phyloP scores from a whole-genome alignment of 169 alveolate genomes.

The Plasmodium cynomolgi region DNA sequence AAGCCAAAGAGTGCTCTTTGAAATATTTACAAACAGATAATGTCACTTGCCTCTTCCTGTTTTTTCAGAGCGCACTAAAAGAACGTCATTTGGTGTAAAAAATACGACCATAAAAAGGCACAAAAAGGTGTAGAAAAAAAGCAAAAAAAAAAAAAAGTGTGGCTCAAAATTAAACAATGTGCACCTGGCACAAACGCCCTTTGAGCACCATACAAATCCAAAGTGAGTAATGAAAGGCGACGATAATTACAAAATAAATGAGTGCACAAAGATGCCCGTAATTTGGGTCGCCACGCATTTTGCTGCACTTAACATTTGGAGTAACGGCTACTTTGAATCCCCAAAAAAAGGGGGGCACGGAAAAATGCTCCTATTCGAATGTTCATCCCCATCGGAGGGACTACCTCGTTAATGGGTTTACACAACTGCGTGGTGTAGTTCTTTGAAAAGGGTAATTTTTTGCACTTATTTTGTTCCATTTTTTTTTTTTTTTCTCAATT shows the following conservation, averaged over 20 bases:
- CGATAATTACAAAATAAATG: background rate
- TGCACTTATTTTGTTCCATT: background rate
- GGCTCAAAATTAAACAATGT: background rate
- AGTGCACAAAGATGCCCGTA: background rate
- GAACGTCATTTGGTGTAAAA: background rate
- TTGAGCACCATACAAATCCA: background rate
- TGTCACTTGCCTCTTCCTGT: background rate
- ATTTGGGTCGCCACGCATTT: background rate
- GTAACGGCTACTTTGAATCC: background rate
- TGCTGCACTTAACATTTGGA: background rate
- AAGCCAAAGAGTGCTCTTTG: background rate
- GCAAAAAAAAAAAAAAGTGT: background rate
- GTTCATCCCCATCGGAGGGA: background rate
- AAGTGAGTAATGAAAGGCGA: background rate
- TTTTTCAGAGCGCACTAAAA: background rate
- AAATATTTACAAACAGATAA: background rate
- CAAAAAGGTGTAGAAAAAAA: background rate
- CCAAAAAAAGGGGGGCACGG: background rate
- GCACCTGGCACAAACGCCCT: background rate
- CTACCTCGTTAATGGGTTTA: background rate
- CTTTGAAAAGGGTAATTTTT: background rate
- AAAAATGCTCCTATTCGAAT: background rate
- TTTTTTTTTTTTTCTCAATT: background rate
- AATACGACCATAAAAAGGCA: background rate
- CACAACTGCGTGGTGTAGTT: background rate